phyloP scores from a whole-genome alignment of 169 alveolate genomes.

The Plasmodium vinckei region DNA sequence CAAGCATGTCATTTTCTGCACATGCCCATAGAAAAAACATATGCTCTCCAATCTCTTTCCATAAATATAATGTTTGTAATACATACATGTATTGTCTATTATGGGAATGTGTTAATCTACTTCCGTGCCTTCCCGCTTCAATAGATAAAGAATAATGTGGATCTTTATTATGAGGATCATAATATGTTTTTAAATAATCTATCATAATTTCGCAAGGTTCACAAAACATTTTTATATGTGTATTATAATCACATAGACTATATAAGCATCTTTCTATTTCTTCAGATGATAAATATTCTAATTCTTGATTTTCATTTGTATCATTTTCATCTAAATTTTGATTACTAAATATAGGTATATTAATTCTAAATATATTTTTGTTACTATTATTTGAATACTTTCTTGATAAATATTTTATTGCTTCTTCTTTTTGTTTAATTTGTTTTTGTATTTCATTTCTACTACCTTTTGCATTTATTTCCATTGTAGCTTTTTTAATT shows the following conservation, averaged over 20 bases:
- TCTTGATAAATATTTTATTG: slow-evolving; percentile 79
- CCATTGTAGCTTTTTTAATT: slow-evolving; percentile 88
- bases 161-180: slow-evolving; percentile 83
- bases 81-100: slow-evolving; percentile 91
- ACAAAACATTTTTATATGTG: slow-evolving; percentile 87
- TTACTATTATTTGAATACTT: slow-evolving; percentile 77
- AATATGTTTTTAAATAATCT: slow-evolving; percentile 82
- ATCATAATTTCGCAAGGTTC: slow-evolving; percentile 90
- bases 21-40: slow-evolving; percentile 93
- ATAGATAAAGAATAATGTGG: slow-evolving; percentile 85
- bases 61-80: slow-evolving; percentile 91
- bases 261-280: slow-evolving; percentile 93
- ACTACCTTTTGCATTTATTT: slow-evolving; percentile 76
- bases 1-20: slow-evolving; percentile 93
- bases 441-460: slow-evolving; percentile 83
- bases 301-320: slow-evolving; percentile 75
- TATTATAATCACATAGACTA: slow-evolving; percentile 92
- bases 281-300: slow-evolving; percentile 84
- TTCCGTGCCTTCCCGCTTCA: slow-evolving; percentile 85
- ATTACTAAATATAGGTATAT: slow-evolving; percentile 79
- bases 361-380: slow-evolving; percentile 68
- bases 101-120: slow-evolving; percentile 93
- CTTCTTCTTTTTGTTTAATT: slow-evolving; percentile 86
- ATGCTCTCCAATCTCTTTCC: slow-evolving; percentile 93
- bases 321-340: slow-evolving; percentile 65